Conservation (phyloP, 2,329 filamentous ascomycete species). For the Furcasterigmium furcatum region DNA sequence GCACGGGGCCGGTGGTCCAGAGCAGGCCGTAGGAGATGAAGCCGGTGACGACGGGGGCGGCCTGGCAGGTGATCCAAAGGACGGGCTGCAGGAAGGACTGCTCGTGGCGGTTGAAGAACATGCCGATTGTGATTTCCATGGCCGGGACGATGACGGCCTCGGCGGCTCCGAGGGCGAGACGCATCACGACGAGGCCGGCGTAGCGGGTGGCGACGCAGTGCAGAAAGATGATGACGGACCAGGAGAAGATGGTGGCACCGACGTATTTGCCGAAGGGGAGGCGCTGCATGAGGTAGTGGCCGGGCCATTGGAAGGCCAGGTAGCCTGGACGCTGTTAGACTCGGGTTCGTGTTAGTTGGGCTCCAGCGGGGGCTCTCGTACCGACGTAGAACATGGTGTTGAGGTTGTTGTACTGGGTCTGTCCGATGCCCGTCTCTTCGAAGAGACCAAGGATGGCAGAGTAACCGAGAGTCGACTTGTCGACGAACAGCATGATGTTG, state of each 20-base stretch:
- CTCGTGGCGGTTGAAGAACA: slow-evolving; percentile 33
- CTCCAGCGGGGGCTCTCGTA: slow-evolving; percentile 11
- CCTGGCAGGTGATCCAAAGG: slow-evolving; percentile 26
- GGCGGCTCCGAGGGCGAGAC: slow-evolving; percentile 28
- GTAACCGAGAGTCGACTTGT: slow-evolving; percentile 36
- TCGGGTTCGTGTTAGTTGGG: slow-evolving; percentile 1
- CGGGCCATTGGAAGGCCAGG: slow-evolving; percentile 30
- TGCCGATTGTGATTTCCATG: slow-evolving; percentile 35
- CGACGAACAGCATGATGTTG: slow-evolving; percentile 33
- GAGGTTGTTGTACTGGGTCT: slow-evolving; percentile 34
- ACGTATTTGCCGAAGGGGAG: slow-evolving; percentile 33
- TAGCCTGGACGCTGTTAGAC: slow-evolving; percentile 29
- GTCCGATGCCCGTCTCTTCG: slow-evolving; percentile 32
- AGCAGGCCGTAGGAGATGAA: slow-evolving; percentile 37
- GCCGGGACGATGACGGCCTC: slow-evolving; percentile 33
- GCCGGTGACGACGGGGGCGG: slow-evolving; percentile 31
- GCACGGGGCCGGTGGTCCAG: slow-evolving; percentile 24
- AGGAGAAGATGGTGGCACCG: slow-evolving; percentile 24
- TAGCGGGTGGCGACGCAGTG: slow-evolving; percentile 31
- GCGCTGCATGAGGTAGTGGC: slow-evolving; percentile 35
- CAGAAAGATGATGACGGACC: slow-evolving; percentile 31
- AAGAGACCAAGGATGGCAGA: slow-evolving; percentile 36
- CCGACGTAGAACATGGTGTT: slow-evolving; percentile 38
- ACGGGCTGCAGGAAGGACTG: slow-evolving; percentile 27
- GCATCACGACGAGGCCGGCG: slow-evolving; percentile 29